Percentiles rank a stretch among this genome's conserved stretches.
Conservation (phyloP, 257 asterid species). For the Sherardia arvensis region DNA sequence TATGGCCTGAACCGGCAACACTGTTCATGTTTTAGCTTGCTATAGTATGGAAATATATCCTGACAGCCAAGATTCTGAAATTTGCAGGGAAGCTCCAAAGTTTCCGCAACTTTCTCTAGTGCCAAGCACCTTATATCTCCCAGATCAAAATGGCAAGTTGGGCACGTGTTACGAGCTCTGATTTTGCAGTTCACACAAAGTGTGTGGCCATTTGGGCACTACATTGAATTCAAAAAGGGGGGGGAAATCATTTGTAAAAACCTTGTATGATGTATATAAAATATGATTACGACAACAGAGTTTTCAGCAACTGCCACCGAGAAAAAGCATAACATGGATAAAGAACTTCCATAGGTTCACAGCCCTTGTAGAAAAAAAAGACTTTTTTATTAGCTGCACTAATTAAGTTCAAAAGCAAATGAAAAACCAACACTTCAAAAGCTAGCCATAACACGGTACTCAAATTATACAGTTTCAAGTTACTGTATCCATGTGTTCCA, state of each 20-base stretch:
- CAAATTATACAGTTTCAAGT: background rate
- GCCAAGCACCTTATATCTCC: constrained; percentile 81
- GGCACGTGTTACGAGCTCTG: constrained; percentile 48
- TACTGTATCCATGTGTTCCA: background rate
- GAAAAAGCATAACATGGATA: background rate
- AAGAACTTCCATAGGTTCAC: background rate
- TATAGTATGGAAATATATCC: constrained; percentile 48
- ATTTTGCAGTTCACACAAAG: constrained; percentile 59
- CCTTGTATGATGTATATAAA: background rate
- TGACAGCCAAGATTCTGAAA: constrained; percentile 58
- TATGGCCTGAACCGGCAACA: constrained; percentile 69
- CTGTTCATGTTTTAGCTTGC: constrained; percentile 62
- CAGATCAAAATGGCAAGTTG: constrained; percentile 53
- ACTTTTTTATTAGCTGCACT: background rate
- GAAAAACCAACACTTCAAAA: background rate
- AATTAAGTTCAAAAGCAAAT: background rate
- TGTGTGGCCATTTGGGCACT: constrained; percentile 93
- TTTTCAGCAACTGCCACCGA: background rate
- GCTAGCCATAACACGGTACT: background rate
- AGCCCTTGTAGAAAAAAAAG: background rate
- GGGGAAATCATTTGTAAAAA: background rate
- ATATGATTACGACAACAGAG: background rate
- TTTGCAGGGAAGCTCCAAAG: constrained; percentile 74
- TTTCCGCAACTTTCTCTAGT: constrained; percentile 69
- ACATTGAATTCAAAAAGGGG: constrained; percentile 8